A percentile compares a stretch with the other conserved stretches of the same genome.
phyloP scores from a whole-genome alignment of 164 flowering plant species.

The Platanus orientalis region DNA sequence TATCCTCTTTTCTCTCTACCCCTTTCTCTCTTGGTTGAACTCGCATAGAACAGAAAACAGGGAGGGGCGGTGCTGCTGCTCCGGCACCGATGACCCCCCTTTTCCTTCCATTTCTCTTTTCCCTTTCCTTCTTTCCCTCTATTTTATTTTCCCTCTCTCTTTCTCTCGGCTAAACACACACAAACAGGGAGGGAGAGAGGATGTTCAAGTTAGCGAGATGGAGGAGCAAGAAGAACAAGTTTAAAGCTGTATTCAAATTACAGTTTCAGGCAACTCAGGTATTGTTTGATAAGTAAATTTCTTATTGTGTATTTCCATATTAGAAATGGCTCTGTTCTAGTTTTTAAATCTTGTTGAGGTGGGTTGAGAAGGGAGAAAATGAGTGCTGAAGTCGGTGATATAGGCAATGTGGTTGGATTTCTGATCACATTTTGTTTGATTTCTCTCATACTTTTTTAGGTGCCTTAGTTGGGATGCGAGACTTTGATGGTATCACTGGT shows the following conservation, averaged over 20 bases:
- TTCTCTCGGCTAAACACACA: too few relatives aligned
- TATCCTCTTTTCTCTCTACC: too few relatives aligned
- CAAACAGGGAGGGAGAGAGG: slow-evolving; percentile 24
- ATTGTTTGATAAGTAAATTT: not conserved
- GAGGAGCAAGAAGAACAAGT: slow-evolving; percentile 87
- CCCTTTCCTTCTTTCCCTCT: too few relatives aligned
- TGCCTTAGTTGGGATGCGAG: slow-evolving; percentile 51
- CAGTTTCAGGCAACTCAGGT: slow-evolving; percentile 93
- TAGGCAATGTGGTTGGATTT: slow-evolving; percentile 11
- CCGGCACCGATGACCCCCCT: too few relatives aligned
- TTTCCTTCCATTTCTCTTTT: too few relatives aligned
- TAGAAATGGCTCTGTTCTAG: slow-evolving; percentile 7
- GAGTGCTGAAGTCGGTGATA: too few relatives aligned
- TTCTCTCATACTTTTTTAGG: slow-evolving; percentile 37
- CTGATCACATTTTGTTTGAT: not conserved
- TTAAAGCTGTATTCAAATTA: slow-evolving; percentile 68
- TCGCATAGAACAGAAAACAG: too few relatives aligned
- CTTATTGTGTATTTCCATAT: not conserved
- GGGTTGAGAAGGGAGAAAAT: not conserved
- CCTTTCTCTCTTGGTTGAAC: too few relatives aligned
- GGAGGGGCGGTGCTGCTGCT: too few relatives aligned
- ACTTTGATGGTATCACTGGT: slow-evolving; percentile 58
- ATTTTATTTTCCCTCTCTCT: too few relatives aligned
- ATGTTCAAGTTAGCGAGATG: slow-evolving; percentile 84
- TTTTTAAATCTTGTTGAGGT: not conserved